These are phyloP conservation scores for Aspergillus baeticus DNA, from an alignment of 495 filamentous ascomycete species.

Conservation along the genomic window DNA sequence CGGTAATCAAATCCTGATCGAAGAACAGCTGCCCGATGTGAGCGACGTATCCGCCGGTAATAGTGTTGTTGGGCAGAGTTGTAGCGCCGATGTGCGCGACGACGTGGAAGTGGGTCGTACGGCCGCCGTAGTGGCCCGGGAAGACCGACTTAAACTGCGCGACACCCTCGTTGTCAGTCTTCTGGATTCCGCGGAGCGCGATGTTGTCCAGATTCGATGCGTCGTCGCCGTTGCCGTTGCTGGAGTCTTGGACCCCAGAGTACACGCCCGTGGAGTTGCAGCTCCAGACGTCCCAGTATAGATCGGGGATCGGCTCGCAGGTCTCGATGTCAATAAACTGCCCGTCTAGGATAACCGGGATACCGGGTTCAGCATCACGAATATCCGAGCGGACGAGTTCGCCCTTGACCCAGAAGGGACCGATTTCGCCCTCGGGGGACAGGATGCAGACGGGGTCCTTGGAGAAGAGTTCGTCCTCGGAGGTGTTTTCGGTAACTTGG, in stretches of 20 bases:
- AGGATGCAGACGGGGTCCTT: slow-evolving; percentile 24
- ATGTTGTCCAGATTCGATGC: slow-evolving; percentile 45
- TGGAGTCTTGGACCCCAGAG: slow-evolving; percentile 26
- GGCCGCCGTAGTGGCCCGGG: slow-evolving; percentile 53
- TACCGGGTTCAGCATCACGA: slow-evolving; percentile 44
- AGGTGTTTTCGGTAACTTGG: slow-evolving; percentile 17
- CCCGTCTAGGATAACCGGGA: slow-evolving; percentile 51
- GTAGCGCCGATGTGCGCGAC: slow-evolving; percentile 47
- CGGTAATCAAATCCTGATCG: slow-evolving; percentile 45
- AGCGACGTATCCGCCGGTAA: slow-evolving; percentile 45
- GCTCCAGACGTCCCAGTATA: slow-evolving; percentile 57
- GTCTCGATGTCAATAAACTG: slow-evolving; percentile 55
- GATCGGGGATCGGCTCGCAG: slow-evolving; percentile 47
- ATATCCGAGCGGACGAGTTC: slow-evolving; percentile 54
- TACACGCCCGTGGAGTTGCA: slow-evolving; percentile 57
- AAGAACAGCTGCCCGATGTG: slow-evolving; percentile 66
- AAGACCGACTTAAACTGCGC: slow-evolving; percentile 49
- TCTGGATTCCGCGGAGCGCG: slow-evolving; percentile 50
- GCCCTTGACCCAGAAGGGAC: slow-evolving; percentile 34
- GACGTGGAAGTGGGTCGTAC: slow-evolving; percentile 48
- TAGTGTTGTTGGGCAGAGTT: slow-evolving; percentile 45
- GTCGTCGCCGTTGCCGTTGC: slow-evolving; percentile 25
- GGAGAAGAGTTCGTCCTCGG: slow-evolving; percentile 21
- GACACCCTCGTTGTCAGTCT: slow-evolving; percentile 48
- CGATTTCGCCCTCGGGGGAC: slow-evolving; percentile 26